phyloP scores from a whole-genome alignment of 805 yeast species.

The Candida wancherniae region DNA sequence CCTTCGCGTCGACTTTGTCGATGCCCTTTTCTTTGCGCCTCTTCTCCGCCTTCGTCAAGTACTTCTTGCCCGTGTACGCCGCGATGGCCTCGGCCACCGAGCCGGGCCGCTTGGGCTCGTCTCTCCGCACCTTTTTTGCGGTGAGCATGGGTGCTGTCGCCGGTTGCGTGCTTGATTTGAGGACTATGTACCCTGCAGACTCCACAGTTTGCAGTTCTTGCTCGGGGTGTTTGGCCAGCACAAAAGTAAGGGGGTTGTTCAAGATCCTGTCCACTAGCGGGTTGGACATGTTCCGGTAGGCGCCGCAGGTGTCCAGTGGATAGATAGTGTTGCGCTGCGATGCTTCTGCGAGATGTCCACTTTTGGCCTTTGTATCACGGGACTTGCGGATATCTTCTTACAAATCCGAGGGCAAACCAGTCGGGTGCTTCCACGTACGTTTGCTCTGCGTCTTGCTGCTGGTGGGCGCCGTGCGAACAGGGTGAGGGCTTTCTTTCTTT shows the following conservation, averaged over 20 bases:
- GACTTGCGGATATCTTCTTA: too few species aligned
- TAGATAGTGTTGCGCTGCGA: too few species aligned
- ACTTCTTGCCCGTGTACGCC: constrained; percentile 51
- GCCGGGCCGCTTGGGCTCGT: constrained; percentile 19
- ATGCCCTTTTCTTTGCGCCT: constrained; percentile 7
- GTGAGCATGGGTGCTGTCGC: constrained; percentile 2
- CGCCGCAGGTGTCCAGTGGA: too few species aligned
- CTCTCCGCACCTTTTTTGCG: constrained; percentile 2
- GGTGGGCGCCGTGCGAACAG: too few species aligned
- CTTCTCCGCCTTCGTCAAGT: constrained; percentile 41
- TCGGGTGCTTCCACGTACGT: too few species aligned
- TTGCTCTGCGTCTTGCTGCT: too few species aligned
- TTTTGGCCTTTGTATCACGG: too few species aligned
- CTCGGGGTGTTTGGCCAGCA: constrained; percentile 45
- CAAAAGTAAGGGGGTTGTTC: constrained; percentile 59
- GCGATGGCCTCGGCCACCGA: constrained; percentile 59
- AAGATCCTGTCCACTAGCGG: constrained; percentile 63
- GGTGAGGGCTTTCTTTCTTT: too few species aligned
- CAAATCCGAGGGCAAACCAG: too few species aligned
- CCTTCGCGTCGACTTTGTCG: constrained; percentile 9
- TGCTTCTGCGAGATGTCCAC: too few species aligned
- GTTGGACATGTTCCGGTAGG: constrained; percentile 28
- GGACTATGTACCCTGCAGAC: constrained; percentile 15
- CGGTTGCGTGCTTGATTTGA: constrained; percentile 9
- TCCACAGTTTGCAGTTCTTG: constrained; percentile 13